phyloP scores from a whole-genome alignment of 345 rosid species.

The Melastoma malabathricum region DNA sequence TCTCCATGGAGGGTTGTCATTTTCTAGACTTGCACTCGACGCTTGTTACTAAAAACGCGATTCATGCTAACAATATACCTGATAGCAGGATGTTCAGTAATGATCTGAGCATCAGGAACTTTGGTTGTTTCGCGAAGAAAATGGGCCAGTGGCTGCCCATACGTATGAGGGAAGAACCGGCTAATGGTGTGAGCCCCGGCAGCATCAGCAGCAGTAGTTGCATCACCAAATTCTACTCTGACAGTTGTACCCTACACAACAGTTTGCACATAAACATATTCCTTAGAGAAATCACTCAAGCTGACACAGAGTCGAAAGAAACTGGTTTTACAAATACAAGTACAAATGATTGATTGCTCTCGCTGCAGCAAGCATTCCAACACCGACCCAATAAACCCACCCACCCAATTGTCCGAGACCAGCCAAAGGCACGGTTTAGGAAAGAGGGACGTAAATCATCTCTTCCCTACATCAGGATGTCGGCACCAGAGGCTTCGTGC shows the following conservation, averaged over 20 bases:
- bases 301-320: too few relatives aligned
- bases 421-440: too few relatives aligned
- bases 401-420: too few relatives aligned
- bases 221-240: constrained; percentile 93
- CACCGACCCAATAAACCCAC: too few relatives aligned
- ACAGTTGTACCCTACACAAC: constrained; percentile 72
- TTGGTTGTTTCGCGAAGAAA: constrained; percentile 75
- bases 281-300: too few relatives aligned
- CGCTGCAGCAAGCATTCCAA: too few relatives aligned
- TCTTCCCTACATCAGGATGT: too few relatives aligned
- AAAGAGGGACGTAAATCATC: too few relatives aligned
- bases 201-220: constrained; percentile 50
- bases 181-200: constrained; percentile 54
- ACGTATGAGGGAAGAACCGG: constrained; percentile 70
- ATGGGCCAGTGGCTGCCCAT: constrained; percentile 87
- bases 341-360: too few relatives aligned
- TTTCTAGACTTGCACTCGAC: background rate
- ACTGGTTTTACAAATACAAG: too few relatives aligned
- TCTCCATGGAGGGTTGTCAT: background rate
- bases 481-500: too few relatives aligned
- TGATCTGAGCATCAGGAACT: constrained; percentile 88
- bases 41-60: too few relatives aligned
- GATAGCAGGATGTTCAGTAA: constrained; percentile 63
- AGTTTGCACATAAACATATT: background rate
- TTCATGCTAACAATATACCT: constrained; percentile 20